These are phyloP conservation scores for Salix arbutifolia DNA, from an alignment of 345 rosid species.

Conservation along the genomic window DNA sequence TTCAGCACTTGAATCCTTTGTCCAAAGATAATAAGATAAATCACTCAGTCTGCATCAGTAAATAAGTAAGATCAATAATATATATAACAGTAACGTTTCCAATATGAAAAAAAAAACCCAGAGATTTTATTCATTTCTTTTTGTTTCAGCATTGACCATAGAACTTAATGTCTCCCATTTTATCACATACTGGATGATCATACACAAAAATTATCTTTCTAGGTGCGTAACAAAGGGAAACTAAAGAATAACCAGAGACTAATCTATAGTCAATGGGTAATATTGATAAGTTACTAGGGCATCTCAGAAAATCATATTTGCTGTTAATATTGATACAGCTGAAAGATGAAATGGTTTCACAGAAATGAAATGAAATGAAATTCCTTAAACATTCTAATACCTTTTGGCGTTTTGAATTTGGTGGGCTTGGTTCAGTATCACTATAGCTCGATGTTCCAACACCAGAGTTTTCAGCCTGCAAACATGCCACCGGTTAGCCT, in stretches of 20 bases:
- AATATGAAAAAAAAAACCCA: background rate
- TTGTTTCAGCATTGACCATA: background rate
- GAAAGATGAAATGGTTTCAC: background rate
- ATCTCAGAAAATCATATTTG: background rate
- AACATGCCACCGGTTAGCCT: constrained; percentile 8
- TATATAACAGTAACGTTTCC: background rate
- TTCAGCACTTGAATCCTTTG: background rate
- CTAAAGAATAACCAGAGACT: background rate
- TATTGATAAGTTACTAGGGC: background rate
- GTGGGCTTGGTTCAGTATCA: constrained; percentile 36
- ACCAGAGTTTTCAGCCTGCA: constrained; percentile 44
- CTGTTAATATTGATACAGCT: background rate
- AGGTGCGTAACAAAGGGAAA: background rate
- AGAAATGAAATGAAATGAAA: background rate
- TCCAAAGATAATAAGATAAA: background rate
- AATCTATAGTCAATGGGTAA: background rate
- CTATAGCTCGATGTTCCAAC: constrained; percentile 27
- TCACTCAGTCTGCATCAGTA: constrained; percentile 36
- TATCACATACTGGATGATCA: background rate
- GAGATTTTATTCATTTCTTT: background rate
- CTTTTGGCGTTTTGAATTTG: constrained; percentile 60
- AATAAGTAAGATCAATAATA: background rate
- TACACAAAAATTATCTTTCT: background rate
- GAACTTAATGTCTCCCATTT: background rate
- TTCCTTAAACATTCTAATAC: constrained; percentile 17